These are phyloP conservation scores for Lentinula raphanica DNA, from an alignment of 768 basidiomycete genomes.

Conservation along the genomic window DNA sequence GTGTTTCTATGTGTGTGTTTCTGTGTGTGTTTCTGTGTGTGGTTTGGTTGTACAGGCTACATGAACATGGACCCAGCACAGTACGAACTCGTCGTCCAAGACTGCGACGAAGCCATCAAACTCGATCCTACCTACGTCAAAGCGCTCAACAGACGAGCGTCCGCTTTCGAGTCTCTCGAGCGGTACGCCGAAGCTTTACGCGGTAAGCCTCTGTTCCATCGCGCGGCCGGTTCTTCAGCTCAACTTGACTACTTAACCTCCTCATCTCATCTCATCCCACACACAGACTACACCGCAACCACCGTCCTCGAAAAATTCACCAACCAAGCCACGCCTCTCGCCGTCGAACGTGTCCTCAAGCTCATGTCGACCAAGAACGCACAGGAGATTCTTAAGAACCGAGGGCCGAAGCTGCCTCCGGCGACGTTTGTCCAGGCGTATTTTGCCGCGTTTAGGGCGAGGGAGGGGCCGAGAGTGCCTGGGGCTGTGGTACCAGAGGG, in stretches of 20 bases:
- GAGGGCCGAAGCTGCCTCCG: constrained; percentile 82
- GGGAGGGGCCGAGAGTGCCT: too few species aligned
- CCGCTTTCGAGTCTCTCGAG: constrained; percentile 74
- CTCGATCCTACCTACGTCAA: constrained; percentile 86
- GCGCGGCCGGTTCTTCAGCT: too few species aligned
- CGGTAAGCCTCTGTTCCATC: constrained; percentile 40
- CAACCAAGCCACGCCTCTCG: constrained; percentile 68
- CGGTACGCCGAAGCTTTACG: constrained; percentile 72
- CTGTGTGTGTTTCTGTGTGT: too few species aligned
- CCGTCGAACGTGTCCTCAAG: constrained; percentile 92
- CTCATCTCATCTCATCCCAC: background rate
- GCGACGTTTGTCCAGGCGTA: constrained; percentile 92
- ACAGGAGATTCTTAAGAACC: constrained; percentile 57
- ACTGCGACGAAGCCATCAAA: constrained; percentile 85
- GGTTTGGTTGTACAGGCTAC: constrained; percentile 81
- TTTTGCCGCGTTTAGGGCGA: constrained; percentile 92
- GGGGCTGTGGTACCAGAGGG: too few species aligned
- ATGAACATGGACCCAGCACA: constrained; percentile 87
- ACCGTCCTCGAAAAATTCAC: constrained; percentile 93
- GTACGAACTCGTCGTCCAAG: constrained; percentile 73
- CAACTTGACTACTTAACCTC: background rate
- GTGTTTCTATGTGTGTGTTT: too few species aligned
- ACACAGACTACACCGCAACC: constrained; percentile 97
- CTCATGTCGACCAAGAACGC: constrained; percentile 71
- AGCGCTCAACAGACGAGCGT: constrained; percentile 84